Evolutionary conservation across 1,284 basidiomycete species (phyloP), one percentile per base, ranked within the genome.

Genomic region (Cutaneotrichosporon sp.): DNA sequence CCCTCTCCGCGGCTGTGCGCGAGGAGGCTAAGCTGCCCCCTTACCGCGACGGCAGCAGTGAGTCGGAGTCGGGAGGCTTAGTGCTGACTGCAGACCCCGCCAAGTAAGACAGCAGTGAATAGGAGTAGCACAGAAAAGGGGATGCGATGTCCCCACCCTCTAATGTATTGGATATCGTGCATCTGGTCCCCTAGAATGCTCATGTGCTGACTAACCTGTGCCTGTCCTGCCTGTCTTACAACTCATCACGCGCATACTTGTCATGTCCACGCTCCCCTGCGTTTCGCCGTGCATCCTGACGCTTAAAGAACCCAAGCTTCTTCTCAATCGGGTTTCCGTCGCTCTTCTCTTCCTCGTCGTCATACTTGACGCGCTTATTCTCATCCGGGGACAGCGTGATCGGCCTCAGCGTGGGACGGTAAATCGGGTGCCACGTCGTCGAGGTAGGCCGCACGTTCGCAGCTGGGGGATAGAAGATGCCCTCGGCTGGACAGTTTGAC

Each of bases 281-380:
- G 14, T 32, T 39, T n/a, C 49, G 49, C 17, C 34, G 29, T 51
- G 62, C 53, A 27, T 71, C 66, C n/a, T 54, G 53, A 1, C 56
- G 47, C 51, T 68, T 69, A 62, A 71, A 72, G 51, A 73, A 55
- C 0, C 62, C 62, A n/a, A 74, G 60, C 52, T 70, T 66, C 45
- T 63, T 53, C n/a, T 58, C n/a, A n/a, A n/a, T n/a, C n/a, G n/a
- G n/a, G n/a, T n/a, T n/a, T n/a, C n/a, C n/a, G n/a, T n/a, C n/a
- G n/a, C n/a, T 56, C 32, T 59, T 52, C 24, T 55, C 51, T 14
- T 49, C 34, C 16, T 52, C 54, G 41, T 62, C 54, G 35, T 59
- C 42, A 25, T 59, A 54, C 45, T 65, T 59, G 46, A 68, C 68
- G 46, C 66, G 38, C 34, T 54, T 55, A 4, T 57, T 49, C 45